Evolutionary conservation across 441 rosid genomes (phyloP).

Genomic region (Macaranga tanarius): DNA sequence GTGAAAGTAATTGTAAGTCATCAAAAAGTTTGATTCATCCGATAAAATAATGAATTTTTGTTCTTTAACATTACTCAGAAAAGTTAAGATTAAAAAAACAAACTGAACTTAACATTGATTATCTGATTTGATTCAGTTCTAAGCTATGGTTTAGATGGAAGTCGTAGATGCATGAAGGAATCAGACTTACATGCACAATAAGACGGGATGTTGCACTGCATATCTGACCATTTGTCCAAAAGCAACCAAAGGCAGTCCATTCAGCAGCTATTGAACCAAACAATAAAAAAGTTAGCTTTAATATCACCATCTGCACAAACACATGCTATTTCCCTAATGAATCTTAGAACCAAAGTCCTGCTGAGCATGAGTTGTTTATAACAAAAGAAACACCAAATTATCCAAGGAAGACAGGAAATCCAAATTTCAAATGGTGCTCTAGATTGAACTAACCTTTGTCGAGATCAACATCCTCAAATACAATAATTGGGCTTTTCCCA

Average conservation of each 20-base stretch:
- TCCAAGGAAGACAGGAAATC: conserved; percentile 3
- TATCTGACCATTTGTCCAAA: conserved; percentile 98
- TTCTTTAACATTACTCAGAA: conserved; percentile 4
- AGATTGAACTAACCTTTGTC: conserved; percentile 65
- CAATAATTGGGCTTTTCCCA: conserved; percentile 93
- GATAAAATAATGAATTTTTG: neutral
- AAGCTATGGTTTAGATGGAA: neutral
- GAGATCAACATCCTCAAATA: conserved; percentile 91
- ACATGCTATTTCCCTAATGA: neutral
- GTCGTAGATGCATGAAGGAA: neutral
- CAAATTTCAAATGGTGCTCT: conserved; percentile 12
- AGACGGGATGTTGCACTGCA: conserved; percentile 99
- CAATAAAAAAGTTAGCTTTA: conserved; percentile 10
- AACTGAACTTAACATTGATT: neutral
- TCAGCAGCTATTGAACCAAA: conserved; percentile 68
- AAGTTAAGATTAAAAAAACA: neutral
- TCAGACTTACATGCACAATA: conserved; percentile 76
- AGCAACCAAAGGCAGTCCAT: conserved; percentile 95
- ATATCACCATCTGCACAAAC: conserved; percentile 2
- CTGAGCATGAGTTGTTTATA: neutral
- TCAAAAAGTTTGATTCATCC: neutral
- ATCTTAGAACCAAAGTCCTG: conserved; percentile 1
- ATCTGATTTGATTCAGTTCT: neutral
- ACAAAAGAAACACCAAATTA: neutral
- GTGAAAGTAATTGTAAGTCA: neutral